phyloP scores from a whole-genome alignment of 1,284 basidiomycete species.

The Meripilus lineatus region DNA sequence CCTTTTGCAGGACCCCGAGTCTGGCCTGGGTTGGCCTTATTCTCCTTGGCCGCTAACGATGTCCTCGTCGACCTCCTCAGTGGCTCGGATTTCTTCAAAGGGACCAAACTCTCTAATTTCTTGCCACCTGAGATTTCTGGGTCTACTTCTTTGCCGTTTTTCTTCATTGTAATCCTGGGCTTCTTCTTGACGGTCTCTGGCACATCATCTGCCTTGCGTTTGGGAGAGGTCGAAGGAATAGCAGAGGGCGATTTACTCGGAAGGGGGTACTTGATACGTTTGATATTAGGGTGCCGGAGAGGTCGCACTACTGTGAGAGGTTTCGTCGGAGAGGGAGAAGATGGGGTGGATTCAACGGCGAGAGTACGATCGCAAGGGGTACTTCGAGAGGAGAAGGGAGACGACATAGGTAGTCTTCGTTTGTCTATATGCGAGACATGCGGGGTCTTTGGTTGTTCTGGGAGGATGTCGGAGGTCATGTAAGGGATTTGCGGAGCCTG shows the following conservation, averaged over 20 bases:
- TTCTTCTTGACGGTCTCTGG: background rate
- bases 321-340: constrained; percentile 1
- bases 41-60: too few relatives aligned
- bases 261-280: background rate
- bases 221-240: too few relatives aligned
- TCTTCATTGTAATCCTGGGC: background rate
- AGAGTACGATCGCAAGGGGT: constrained; percentile 6
- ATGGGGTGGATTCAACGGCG: background rate
- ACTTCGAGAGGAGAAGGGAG: constrained; percentile 5
- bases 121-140: background rate
- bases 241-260: background rate
- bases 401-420: background rate
- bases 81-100: too few relatives aligned
- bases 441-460: constrained; percentile 9
- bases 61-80: too few relatives aligned
- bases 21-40: too few relatives aligned
- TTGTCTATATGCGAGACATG: constrained; percentile 3
- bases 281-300: background rate
- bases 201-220: background rate
- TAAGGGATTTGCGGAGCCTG: background rate
- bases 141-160: background rate
- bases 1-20: too few relatives aligned
- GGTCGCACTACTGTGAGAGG: background rate
- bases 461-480: constrained; percentile 5
- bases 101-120: background rate